Base-by-base conservation (phyloP, 805 yeast genomes). In the Hanseniaspora pseudoguilliermondii region DNA sequence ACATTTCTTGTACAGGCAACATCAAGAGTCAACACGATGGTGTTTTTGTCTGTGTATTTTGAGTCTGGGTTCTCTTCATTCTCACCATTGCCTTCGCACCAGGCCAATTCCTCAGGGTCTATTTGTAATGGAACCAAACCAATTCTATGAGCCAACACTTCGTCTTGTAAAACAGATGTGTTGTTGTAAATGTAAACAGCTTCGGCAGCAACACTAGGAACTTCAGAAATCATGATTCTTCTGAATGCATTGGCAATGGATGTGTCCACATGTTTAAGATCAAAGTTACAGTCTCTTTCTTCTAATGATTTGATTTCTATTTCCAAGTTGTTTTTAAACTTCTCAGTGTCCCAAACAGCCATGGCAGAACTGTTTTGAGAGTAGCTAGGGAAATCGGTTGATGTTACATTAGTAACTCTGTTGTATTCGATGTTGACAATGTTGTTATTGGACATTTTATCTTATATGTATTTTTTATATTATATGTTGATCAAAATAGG, bases 151-250 rank as follows among this genome's bases (percentile, higher is more conserved):
- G 98, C 91, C 61, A 93, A 77, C 20, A 93, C 96, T 73, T 93
- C 98, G 69, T 93, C 98, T 69, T 90, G 97, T 60, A 93, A 87
- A 49, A 93, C 96, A 1, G 96, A 87, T 1, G 98, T 93, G 71
- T 93, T 93, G 76, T 88, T 91, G 73, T 85, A 85, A 58, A 93
- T 78, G 67, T 83, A 89, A 18, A 93, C 88, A 59, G 86, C 81
- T 70, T 93, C 98, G 23, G 96, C 85, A 16, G 98, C 97, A 48
- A 91, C 95, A 1, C 93, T 79, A 21, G 98, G 98, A 42, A 93
- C 95, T 68, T 93, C 98, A 0, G 97, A 80, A 55, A 93, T 82
- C 97, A 93, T 90, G 63, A 93, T 86, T 66, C 98, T 84, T 67
- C 98, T 83, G 71, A 91, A 89, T 0, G 98, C 97, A 73, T 93